Evolutionary conservation across 495 filamentous ascomycete species (phyloP).

Genomic region (Cercophora newfieldiana): DNA sequence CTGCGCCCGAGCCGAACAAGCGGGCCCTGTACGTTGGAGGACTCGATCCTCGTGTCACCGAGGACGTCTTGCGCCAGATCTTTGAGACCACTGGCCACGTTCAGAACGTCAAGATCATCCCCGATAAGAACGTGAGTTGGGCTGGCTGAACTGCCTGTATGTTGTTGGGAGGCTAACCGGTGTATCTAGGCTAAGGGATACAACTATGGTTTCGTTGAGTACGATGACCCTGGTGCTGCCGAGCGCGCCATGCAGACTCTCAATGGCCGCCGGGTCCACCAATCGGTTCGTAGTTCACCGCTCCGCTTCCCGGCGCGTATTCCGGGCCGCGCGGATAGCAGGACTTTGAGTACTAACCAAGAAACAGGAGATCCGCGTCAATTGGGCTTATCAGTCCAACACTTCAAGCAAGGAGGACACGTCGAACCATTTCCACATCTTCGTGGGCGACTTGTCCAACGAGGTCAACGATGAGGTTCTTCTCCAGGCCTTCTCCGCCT

Average conservation of each 20-base stretch:
- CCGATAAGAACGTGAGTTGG: constrained; percentile 88
- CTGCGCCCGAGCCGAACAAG: constrained; percentile 98
- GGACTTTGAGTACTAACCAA: constrained; percentile 16
- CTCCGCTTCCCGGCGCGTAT: neutral
- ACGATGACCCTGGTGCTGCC: constrained; percentile 93
- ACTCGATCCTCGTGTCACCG: constrained; percentile 90
- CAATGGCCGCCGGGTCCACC: constrained; percentile 92
- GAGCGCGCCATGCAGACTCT: constrained; percentile 97
- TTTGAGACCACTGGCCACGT: constrained; percentile 99
- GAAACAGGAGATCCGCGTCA: constrained; percentile 94
- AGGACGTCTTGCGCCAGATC: constrained; percentile 95
- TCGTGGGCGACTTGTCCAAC: constrained; percentile 96
- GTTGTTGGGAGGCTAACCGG: neutral
- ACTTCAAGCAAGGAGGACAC: constrained; percentile 95
- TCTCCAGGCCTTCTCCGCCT: constrained; percentile 92
- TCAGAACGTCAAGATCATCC: constrained; percentile 98
- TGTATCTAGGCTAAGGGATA: constrained; percentile 76
- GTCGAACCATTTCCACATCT: constrained; percentile 98
- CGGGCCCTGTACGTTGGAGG: constrained; percentile 95
- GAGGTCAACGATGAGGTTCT: constrained; percentile 98
- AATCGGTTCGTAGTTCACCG: constrained; percentile 64
- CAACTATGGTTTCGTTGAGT: constrained; percentile 99
- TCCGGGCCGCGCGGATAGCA: neutral
- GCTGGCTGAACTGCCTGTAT: neutral
- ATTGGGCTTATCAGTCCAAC: constrained; percentile 99